Evolutionary conservation across 2,329 filamentous ascomycete species (phyloP), one percentile per base, ranked within the genome.

Genomic region (Hymenoscyphus albidus): DNA sequence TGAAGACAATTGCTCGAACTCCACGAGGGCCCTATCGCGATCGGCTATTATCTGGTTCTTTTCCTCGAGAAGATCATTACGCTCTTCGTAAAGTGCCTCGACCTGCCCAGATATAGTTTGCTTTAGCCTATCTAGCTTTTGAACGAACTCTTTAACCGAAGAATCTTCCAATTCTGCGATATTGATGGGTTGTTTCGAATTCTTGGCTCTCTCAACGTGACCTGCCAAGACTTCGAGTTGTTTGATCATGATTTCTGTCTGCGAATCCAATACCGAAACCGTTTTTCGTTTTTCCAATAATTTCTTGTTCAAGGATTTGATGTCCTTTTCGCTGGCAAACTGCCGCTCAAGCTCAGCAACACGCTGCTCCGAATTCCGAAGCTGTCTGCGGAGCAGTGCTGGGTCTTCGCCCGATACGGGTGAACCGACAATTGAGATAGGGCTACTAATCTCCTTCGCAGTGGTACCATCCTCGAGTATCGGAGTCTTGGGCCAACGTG

Each of bases 211-310:
- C 74, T 94, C 90, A 22, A 97, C 87, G 74, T 95, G 94, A 57
- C 93, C 92, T 3, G 92, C 93, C 72, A 97, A 85, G 44, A 94
- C 89, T 74, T 96, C 92, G 18, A 98, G 82, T 76, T 98, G 93
- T 51, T 91, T 89, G 72, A 98, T 91, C 78, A 97, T 94, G 76
- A 98, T 93, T 78, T 98, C 94, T 60, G 93, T 92, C 77, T 97
- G 92, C 0, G 93, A 94, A 75, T 98, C 94, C 61, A 98, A 82
- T 18, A 96, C 91, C 6, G 94, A 94, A 76, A 99, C 95, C 0
- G 95, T 98, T 73, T 96, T 97, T 65, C 95, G 85, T 80, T 98
- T 98, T 77, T 98, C 93, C 42, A 91, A 84, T 31, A 98, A 81
- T 75, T 93, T 94, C 71, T 90, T 93, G 77, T 96, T 96, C 38